These are phyloP conservation scores for Cercospora citrullina DNA, from an alignment of 2,329 filamentous ascomycete genomes.

Conservation along the genomic window DNA sequence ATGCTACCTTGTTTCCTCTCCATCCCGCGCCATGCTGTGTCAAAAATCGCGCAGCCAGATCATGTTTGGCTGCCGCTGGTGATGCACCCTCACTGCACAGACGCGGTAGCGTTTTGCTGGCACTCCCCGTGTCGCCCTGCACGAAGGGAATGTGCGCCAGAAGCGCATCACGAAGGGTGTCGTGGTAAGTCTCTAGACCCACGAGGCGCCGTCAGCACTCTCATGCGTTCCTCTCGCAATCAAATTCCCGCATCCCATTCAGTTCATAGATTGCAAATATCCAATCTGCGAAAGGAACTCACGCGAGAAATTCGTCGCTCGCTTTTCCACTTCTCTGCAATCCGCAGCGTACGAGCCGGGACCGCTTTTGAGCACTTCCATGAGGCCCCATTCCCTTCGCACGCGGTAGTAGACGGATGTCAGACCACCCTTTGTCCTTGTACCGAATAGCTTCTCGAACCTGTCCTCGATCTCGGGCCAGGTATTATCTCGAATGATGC, in stretches of 20 bases:
- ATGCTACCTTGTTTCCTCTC: neutral
- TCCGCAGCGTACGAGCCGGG: conserved; percentile 32
- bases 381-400: conserved; percentile 37
- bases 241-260: neutral
- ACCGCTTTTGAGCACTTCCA: conserved; percentile 37
- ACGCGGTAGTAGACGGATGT: conserved; percentile 40
- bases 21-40: neutral
- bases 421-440: conserved; percentile 36
- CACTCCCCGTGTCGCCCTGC: neutral
- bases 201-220: neutral
- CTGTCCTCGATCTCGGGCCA: conserved; percentile 37
- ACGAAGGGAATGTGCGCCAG: neutral
- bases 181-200: neutral
- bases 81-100: neutral
- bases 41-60: neutral
- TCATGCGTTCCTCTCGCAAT: neutral
- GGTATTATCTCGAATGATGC: conserved; percentile 33
- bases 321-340: conserved; percentile 30
- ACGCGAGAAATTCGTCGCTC: conserved; percentile 33
- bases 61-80: neutral
- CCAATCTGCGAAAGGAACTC: conserved; percentile 36
- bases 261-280: conserved; percentile 24
- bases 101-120: neutral
- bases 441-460: conserved; percentile 30
- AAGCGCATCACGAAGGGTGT: neutral